A percentile compares a stretch with the other conserved stretches of the same genome.
These are phyloP conservation scores for Rutidosis leptorrhynchoides DNA, from an alignment of 129 eudicot genomes.

Conservation along the genomic window DNA sequence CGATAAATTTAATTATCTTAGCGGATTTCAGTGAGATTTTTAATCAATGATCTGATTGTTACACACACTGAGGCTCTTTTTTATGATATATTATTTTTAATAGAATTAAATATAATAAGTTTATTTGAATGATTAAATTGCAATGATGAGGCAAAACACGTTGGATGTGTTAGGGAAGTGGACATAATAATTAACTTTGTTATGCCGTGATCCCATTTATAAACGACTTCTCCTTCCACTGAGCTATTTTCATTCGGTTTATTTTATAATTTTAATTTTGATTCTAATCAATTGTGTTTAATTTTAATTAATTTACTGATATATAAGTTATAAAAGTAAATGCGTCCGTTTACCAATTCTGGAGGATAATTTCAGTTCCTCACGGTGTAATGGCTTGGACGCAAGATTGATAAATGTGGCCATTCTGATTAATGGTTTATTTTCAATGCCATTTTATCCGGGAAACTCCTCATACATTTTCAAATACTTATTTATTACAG, in stretches of 20 bases:
- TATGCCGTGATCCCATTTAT: slow-evolving; percentile 55
- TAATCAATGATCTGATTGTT: slow-evolving; percentile 73
- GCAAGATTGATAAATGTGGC: slow-evolving; percentile 36
- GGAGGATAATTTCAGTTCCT: slow-evolving; percentile 51
- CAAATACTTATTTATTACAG: rapidly evolving
- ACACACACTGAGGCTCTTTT: slow-evolving; percentile 73
- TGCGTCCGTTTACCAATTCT: slow-evolving; percentile 75
- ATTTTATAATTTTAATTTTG: too few species aligned
- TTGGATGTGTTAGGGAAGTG: slow-evolving; percentile 55
- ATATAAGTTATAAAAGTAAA: neutral
- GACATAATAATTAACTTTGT: slow-evolving; percentile 20
- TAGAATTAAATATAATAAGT: too few species aligned
- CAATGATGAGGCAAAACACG: slow-evolving; percentile 45
- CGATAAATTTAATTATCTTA: slow-evolving; percentile 54
- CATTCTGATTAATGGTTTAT: slow-evolving; percentile 50
- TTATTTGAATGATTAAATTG: too few species aligned
- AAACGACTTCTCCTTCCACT: slow-evolving; percentile 90
- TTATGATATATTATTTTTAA: neutral
- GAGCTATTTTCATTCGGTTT: slow-evolving; percentile 37
- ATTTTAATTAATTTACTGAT: neutral
- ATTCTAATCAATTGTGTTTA: too few species aligned
- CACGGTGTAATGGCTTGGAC: slow-evolving; percentile 75
- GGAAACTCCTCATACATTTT: slow-evolving; percentile 58
- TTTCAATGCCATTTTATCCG: slow-evolving; percentile 40
- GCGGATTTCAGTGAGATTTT: slow-evolving; percentile 77